Base-by-base conservation (phyloP, 2,329 filamentous ascomycete species). In the Aspergillus sp. region DNA sequence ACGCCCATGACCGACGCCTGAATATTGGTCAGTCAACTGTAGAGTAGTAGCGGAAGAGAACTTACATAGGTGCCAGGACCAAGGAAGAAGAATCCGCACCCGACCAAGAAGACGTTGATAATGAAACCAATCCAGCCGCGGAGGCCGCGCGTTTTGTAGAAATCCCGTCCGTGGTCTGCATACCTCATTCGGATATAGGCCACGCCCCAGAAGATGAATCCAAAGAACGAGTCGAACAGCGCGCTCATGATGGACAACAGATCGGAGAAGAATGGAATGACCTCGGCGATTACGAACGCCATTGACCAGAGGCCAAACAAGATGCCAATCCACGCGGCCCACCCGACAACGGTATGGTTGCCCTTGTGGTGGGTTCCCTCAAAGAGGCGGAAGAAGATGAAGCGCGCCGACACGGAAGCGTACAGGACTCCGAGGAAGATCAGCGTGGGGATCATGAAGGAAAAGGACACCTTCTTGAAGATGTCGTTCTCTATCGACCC, bases 371-470 rank as follows among this genome's bases (percentile, higher is more conserved):
- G 73, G 8, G 85, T 82, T 48, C 78, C 78, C 36, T 80, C 76
- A 60, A 93, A 94, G 12, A 91, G 54, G 42, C 85, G 82, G 73
- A 94, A 93, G 66, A 94, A 93, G 50, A 95, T 67, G 64, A 95
- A 94, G 17, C 88, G 81, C 1, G 83, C 82, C 3, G 85, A 88
- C 1, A 95, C 85, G 0, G 84, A 91, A 10, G 88, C 86, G 55
- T 95, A 95, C 12, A 95, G 62, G 1, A 93, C 85, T 5, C 88
- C 88, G 4, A 95, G 63, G 66, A 95, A 95, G 52, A 95, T 86
- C 43, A 95, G 72, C 0, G 88, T 95, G 0, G 88, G 88, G 19
- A 95, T 82, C 86, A 94, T 94, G 66, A 95, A 93, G 8, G 82
- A 86, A 61, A 93, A 95, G 0, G 84, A 75, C 2, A 91, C 72